These are phyloP conservation scores for Neovahlkampfia damariscottae DNA, from an alignment of 78 protist genomes.

Conservation along the genomic window DNA sequence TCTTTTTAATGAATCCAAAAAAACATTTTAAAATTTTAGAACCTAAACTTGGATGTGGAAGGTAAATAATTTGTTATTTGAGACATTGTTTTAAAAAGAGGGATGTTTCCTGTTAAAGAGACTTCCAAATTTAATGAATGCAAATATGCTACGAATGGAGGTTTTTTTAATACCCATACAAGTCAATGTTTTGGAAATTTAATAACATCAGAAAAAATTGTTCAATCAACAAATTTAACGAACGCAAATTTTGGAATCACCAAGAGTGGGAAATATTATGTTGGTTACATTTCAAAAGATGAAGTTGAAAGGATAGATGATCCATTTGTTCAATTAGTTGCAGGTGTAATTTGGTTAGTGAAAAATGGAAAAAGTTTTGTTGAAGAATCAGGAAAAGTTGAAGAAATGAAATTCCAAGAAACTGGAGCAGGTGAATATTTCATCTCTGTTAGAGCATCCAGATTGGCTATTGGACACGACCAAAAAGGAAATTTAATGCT, in stretches of 20 bases:
- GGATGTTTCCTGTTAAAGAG: neutral
- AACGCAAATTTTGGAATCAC: slow-evolving; percentile 9
- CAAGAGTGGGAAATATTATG: neutral
- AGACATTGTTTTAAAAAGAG: too few species aligned
- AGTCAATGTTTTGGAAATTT: slow-evolving; percentile 15
- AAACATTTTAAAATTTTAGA: neutral
- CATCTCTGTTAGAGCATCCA: neutral
- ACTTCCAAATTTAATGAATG: neutral
- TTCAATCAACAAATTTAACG: neutral
- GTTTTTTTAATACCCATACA: slow-evolving; percentile 8
- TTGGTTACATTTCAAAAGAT: slow-evolving; percentile 9
- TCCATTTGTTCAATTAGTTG: neutral
- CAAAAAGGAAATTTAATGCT: slow-evolving; percentile 17
- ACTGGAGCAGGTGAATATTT: neutral
- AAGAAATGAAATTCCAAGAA: neutral
- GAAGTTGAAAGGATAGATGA: neutral
- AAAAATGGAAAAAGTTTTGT: neutral
- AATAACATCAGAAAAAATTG: neutral
- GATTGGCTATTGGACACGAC: slow-evolving; percentile 29
- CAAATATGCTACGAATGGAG: slow-evolving; percentile 22
- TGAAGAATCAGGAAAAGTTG: neutral
- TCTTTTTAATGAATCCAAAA: too few species aligned
- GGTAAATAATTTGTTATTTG: too few species aligned
- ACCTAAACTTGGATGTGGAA: slow-evolving; percentile 1
- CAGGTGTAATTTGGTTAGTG: slow-evolving; percentile 23